Base-by-base conservation (phyloP, 345 rosid genomes). In the Gossypioides kirkii region DNA sequence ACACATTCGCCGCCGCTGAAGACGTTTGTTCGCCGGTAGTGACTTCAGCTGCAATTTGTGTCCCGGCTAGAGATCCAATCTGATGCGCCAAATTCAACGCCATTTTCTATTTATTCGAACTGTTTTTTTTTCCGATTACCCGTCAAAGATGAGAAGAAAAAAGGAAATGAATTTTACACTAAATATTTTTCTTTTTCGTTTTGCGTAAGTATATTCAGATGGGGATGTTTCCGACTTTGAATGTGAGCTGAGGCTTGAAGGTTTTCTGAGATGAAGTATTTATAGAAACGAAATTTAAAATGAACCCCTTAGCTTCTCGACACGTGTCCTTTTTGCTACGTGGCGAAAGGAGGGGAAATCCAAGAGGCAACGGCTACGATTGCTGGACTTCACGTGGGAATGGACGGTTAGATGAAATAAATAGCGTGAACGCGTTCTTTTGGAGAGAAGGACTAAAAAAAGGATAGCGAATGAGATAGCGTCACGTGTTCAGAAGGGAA, bases 31-130 rank as follows among this genome's bases (percentile, higher is more conserved):
- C 67, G 76, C 50, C 68, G 53, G 47, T 6, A 25, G 58, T 14
- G 22, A 25, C 52, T 13, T 89, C 95, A 8, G 63, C 53, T 12
- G 77, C 52, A 8, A 87, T 78, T 52, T 89, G 85, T 11, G 78
- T 77, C 22, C 96, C 91, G 36, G 89, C 82, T 0, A 94, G 86
- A n/a, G 87, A 60, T 38, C 92, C 90, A 72, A 91, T 80, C 87
- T 87, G 96, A 73, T 85, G 90, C 18, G 96, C 54, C 11, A 91
- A 38, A 74, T 82, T 90, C 76, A 90, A 74, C 36, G 97, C 98
- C 98, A 91, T 73, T 45, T 36, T 52, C 26, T 18, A 74, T 58
- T 20, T 17, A 49, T 32, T 32, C 36, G 36, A 32, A 4, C 0
- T 4, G 36, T 32, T 32, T 4, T 1, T 1, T 32, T 32, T 32